Conservation (phyloP, 2,329 filamentous ascomycete genomes). For the Pseudogymnoascus sp. region DNA sequence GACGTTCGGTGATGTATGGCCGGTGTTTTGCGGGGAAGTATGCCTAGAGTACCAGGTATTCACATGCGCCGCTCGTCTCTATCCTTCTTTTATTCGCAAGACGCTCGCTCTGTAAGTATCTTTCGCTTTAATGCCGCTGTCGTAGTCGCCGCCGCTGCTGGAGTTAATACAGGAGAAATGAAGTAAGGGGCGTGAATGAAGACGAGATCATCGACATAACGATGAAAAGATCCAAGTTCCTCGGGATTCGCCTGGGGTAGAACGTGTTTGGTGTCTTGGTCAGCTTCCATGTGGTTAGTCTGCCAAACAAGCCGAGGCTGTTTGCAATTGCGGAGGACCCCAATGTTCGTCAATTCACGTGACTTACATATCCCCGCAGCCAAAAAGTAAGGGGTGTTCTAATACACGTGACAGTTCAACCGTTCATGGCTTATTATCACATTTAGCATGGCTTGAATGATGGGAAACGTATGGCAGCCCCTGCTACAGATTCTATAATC, state of each 20-base stretch:
- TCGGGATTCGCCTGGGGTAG: background rate
- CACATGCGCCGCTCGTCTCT: background rate
- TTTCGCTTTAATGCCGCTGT: background rate
- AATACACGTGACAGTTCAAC: background rate
- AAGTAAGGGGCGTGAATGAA: background rate
- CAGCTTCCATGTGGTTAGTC: constrained; percentile 2
- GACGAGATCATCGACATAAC: background rate
- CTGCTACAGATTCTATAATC: background rate
- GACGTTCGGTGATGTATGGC: background rate
- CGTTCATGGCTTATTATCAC: background rate
- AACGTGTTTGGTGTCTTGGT: background rate
- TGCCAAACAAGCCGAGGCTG: background rate
- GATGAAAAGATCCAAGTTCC: constrained; percentile 2
- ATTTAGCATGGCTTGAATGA: background rate
- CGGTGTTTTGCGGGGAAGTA: background rate
- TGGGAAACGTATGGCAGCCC: background rate
- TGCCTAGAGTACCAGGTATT: background rate
- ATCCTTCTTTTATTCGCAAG: background rate
- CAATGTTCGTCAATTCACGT: background rate
- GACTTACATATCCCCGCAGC: background rate
- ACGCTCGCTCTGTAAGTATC: background rate
- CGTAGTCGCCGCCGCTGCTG: background rate
- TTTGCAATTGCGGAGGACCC: background rate
- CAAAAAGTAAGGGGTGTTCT: background rate
- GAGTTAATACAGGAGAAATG: constrained; percentile 2